Percentiles rank a stretch among this genome's conserved stretches.
Conservation (phyloP, 2,329 filamentous ascomycete species). For the Cercospora zeina region DNA sequence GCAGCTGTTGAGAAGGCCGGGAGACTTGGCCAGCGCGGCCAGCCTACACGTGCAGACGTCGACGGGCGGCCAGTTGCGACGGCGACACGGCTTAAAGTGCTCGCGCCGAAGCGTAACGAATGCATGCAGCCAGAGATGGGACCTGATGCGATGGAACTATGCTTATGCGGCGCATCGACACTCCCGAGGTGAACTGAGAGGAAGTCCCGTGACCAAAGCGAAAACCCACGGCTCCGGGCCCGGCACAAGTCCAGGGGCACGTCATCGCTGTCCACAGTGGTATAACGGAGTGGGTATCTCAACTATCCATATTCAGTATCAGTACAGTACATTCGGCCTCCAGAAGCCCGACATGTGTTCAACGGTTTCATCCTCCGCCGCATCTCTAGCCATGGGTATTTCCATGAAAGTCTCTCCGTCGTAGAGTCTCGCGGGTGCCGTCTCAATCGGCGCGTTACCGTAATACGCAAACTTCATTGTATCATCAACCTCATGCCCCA, state of each 20-base stretch:
- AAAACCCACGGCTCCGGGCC: slow-evolving; percentile 3
- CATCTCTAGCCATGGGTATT: not conserved
- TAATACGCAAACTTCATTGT: not conserved
- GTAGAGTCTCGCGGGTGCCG: no score
- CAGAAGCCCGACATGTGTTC: slow-evolving; percentile 44
- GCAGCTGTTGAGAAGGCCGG: slow-evolving; percentile 19
- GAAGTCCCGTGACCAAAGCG: not conserved
- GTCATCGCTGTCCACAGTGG: not conserved
- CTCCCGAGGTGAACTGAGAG: slow-evolving; percentile 19
- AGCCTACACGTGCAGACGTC: slow-evolving; percentile 17
- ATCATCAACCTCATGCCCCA: not conserved
- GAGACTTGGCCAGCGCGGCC: slow-evolving; percentile 1
- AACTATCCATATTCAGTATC: slow-evolving; percentile 24
- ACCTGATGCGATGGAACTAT: slow-evolving; percentile 5
- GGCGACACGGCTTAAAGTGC: not conserved
- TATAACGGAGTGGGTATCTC: slow-evolving; percentile 9
- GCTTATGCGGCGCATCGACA: slow-evolving; percentile 8
- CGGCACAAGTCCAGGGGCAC: slow-evolving; percentile 11
- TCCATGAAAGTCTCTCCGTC: not conserved
- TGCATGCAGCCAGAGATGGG: slow-evolving; percentile 20
- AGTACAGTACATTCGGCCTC: slow-evolving; percentile 51
- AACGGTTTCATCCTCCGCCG: not conserved
- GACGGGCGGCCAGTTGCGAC: slow-evolving; percentile 14
- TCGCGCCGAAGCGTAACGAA: slow-evolving; percentile 22
- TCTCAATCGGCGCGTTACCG: not conserved